A percentile compares a stretch with the other conserved stretches of the same genome.
phyloP scores from a whole-genome alignment of 1,139 yeast genomes.

The Pichia sp. region DNA sequence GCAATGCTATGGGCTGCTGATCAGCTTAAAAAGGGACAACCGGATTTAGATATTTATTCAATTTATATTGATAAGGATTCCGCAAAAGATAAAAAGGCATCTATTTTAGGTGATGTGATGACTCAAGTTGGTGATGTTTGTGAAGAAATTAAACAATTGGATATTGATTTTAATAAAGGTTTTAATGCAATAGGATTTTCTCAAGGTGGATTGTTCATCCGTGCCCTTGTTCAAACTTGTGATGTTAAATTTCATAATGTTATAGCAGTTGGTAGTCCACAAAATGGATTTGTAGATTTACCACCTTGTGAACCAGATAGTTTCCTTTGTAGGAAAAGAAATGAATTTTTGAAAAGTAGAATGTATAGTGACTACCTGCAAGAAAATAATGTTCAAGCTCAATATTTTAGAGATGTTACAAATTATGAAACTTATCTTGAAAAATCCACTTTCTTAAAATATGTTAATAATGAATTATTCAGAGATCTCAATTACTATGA shows the following conservation, averaged over 20 bases:
- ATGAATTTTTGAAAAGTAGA: constrained; percentile 49
- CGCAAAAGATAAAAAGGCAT: constrained; percentile 44
- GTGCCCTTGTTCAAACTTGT: constrained; percentile 61
- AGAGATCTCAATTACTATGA: constrained; percentile 33
- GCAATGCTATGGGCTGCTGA: constrained; percentile 47
- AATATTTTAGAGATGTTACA: constrained; percentile 57
- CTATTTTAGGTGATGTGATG: constrained; percentile 58
- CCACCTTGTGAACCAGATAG: constrained; percentile 53
- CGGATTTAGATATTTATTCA: constrained; percentile 49
- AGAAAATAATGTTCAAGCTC: constrained; percentile 59
- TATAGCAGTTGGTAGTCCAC: constrained; percentile 79
- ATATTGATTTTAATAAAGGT: constrained; percentile 35
- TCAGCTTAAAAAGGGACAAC: constrained; percentile 39
- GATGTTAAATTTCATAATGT: constrained; percentile 45
- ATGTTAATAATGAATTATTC: constrained; percentile 55
- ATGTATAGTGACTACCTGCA: constrained; percentile 60
- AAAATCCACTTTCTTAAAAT: constrained; percentile 40
- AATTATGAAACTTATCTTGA: constrained; percentile 27
- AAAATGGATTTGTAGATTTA: constrained; percentile 67
- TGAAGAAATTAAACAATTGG: constrained; percentile 26
- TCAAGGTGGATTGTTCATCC: constrained; percentile 71
- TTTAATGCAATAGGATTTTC: constrained; percentile 77
- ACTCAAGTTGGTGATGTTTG: constrained; percentile 36
- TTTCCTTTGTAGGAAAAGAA: constrained; percentile 57
- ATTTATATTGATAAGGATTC: constrained; percentile 46